Base-by-base conservation (phyloP, 345 rosid species). In the Durio zibethinus region DNA sequence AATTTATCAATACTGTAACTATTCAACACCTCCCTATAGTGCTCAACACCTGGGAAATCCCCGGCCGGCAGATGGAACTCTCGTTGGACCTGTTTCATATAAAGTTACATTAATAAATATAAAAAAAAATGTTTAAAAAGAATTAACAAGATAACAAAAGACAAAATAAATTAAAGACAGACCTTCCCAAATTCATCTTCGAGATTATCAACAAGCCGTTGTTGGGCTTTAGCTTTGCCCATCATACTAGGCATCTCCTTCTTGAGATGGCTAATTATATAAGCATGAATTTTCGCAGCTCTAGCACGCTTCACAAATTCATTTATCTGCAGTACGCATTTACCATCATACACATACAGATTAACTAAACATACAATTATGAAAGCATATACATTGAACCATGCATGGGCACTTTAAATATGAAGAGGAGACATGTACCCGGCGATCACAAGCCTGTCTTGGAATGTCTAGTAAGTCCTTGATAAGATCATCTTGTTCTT, bases 141-240 rank as follows among this genome's bases (percentile, higher is more conserved):
- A 64, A 15, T 6, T 0, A 23, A 18, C 48, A 25, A 15, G 60
- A 68, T 3, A 31, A 73, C 67, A 14, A 38, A 20, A 62, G 52
- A 61, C 35, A 0, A 25, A 27, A 25, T 0, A 21, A 38, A 38
- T 38, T 38, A 5, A 38, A 35, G 23, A 29, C 80, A 25, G 38
- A 92, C 99, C 98, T 96, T 96, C 31, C 83, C 92, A 72, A 92
- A 96, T 84, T 90, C 93, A 11, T 87, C 90, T 84, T 85, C 83
- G 20, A 96, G 92, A 82, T 88, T 93, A 76, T 96, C 93, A 14
- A 91, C 83, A 6, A 96, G 92, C 42, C 89, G 83, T 72, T 92
- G 97, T 68, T 93, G 97, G 76, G 95, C 86, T 86, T 90, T 96
- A 40, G 98, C 85, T 87, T 93, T 96, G n/a, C 99, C 99, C 91